A percentile compares a stretch with the other conserved stretches of the same genome.
Conservation (phyloP, 2,329 filamentous ascomycete genomes). For the Lachnellula cervina region DNA sequence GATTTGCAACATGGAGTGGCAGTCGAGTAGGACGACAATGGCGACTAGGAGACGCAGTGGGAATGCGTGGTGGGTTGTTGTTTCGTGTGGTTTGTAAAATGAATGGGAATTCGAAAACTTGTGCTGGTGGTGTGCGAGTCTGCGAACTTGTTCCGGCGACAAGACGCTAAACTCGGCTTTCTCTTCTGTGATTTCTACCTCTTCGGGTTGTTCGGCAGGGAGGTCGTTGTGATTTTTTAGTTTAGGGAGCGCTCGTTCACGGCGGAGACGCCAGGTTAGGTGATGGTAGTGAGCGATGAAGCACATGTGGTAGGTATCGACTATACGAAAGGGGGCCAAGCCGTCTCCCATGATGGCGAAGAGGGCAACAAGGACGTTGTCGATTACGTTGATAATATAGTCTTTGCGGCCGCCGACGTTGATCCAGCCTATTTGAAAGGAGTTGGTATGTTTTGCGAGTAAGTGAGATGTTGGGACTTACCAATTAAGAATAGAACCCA, state of each 20-base stretch:
- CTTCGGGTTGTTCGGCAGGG: slow-evolving; percentile 34
- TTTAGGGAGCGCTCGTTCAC: slow-evolving; percentile 50
- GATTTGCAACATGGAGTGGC: slow-evolving; percentile 75
- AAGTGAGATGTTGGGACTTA: slow-evolving; percentile 18
- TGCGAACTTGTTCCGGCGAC: slow-evolving; percentile 59
- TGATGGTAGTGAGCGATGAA: slow-evolving; percentile 60
- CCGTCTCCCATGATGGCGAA: slow-evolving; percentile 69
- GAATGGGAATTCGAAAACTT: slow-evolving; percentile 81
- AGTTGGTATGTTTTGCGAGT: neutral
- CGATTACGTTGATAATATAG: slow-evolving; percentile 66
- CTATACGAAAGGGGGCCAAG: slow-evolving; percentile 66
- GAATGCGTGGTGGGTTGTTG: slow-evolving; percentile 74
- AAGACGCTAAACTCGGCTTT: slow-evolving; percentile 55
- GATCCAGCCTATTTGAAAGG: slow-evolving; percentile 54
- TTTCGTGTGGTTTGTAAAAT: slow-evolving; percentile 88
- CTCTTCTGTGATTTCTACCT: slow-evolving; percentile 25
- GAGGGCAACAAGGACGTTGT: slow-evolving; percentile 65
- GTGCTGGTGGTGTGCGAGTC: slow-evolving; percentile 69
- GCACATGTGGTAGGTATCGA: slow-evolving; percentile 82
- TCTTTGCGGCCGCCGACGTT: slow-evolving; percentile 69
- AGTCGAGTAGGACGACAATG: slow-evolving; percentile 74
- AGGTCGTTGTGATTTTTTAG: slow-evolving; percentile 59
- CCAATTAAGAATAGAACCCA: slow-evolving; percentile 91
- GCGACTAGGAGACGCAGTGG: slow-evolving; percentile 69
- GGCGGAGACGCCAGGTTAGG: slow-evolving; percentile 54